A percentile compares a stretch with the other conserved stretches of the same genome.
Conservation (phyloP, 805 yeast species). For the Candida fluviatilis region DNA sequence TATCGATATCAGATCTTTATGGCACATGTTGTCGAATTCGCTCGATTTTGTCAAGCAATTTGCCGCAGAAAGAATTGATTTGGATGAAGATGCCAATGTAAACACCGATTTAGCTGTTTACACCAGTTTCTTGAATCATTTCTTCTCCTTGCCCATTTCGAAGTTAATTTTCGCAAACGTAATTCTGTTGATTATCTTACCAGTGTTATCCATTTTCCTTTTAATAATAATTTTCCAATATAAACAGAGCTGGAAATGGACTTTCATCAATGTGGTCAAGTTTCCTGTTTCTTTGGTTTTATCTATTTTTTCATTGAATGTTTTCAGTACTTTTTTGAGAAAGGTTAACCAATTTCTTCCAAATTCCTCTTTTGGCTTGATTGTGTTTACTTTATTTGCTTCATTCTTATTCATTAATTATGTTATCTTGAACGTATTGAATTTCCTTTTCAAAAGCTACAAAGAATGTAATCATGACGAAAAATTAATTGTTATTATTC, state of each 20-base stretch:
- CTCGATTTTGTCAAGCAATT: conserved; percentile 54
- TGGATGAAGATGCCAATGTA: conserved; percentile 22
- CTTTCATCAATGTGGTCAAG: conserved; percentile 42
- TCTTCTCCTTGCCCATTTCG: conserved; percentile 52
- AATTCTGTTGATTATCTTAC: conserved; percentile 48
- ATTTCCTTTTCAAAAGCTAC: conserved; percentile 26
- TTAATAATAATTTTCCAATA: conserved; percentile 43
- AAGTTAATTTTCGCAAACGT: conserved; percentile 50
- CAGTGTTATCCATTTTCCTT: conserved; percentile 47
- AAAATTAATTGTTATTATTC: conserved; percentile 39
- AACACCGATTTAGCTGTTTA: conserved; percentile 46
- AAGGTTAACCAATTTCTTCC: conserved; percentile 29
- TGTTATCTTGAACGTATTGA: conserved; percentile 45
- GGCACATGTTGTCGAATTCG: conserved; percentile 80
- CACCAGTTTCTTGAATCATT: conserved; percentile 60
- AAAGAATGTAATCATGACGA: conserved; percentile 41
- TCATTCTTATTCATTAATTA: conserved; percentile 53
- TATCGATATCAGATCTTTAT: conserved; percentile 62
- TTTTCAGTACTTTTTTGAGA: conserved; percentile 15
- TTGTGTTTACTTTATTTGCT: conserved; percentile 37
- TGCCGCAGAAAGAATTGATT: conserved; percentile 24
- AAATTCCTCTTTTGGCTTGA: conserved; percentile 39
- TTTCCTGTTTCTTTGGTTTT: conserved; percentile 54
- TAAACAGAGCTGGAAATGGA: conserved; percentile 43
- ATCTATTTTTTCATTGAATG: conserved; percentile 34